phyloP scores from a whole-genome alignment of 257 asterid species.

The Solanum phureja region DNA sequence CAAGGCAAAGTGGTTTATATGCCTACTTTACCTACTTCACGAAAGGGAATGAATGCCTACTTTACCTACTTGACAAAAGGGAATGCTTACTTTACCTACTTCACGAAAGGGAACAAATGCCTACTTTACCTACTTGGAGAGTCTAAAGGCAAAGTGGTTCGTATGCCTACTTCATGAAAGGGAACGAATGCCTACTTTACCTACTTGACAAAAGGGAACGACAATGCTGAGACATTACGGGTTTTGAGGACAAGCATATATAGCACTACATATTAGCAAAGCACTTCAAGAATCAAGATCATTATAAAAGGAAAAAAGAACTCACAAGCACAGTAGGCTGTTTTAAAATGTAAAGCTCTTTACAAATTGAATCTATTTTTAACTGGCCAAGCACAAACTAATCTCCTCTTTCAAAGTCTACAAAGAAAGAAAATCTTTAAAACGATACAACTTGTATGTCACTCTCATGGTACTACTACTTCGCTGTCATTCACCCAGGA shows the following conservation, averaged over 20 bases:
- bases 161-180: too few species aligned
- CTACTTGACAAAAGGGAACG: neutral
- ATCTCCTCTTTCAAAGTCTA: neutral
- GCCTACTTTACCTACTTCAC: neutral
- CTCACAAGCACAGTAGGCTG: neutral
- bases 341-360: neutral
- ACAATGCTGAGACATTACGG: neutral
- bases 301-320: neutral
- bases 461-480: neutral
- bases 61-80: too few species aligned
- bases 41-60: too few species aligned
- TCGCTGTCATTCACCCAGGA: neutral
- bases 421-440: neutral
- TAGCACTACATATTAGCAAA: neutral
- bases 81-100: too few species aligned
- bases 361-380: neutral
- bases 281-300: neutral
- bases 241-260: neutral
- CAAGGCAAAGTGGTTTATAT: neutral
- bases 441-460: neutral
- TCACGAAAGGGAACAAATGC: neutral
- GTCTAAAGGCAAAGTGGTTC: neutral
- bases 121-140: too few species aligned
- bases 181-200: neutral
- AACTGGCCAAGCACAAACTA: neutral